Conservation (phyloP, 345 rosid species). For the Litchi chinensis region DNA sequence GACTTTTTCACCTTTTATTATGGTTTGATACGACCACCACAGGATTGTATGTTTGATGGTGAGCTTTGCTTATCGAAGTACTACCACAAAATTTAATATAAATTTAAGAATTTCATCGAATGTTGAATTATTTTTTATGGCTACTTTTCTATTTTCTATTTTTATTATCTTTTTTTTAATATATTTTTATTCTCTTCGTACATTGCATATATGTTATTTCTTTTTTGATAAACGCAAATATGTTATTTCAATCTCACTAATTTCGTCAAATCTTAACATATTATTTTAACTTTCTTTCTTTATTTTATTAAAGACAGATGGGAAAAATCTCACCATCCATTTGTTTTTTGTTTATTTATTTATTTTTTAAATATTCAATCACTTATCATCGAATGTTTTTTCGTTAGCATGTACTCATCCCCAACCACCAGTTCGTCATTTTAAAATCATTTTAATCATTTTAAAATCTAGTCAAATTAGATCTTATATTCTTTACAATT, state of each 20-base stretch:
- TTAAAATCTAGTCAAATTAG: too few species aligned
- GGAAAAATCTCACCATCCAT: neutral
- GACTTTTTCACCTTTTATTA: too few species aligned
- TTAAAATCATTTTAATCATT: too few species aligned
- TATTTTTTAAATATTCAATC: too few species aligned
- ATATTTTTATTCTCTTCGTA: too few species aligned
- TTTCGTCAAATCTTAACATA: neutral
- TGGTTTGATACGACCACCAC: too few species aligned
- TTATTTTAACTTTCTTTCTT: neutral
- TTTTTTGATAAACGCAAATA: neutral
- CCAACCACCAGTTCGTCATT: neutral
- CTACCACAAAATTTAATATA: neutral
- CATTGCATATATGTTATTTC: too few species aligned
- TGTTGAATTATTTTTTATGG: too few species aligned
- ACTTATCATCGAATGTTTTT: neutral
- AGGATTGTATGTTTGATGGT: neutral
- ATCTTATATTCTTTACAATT: too few species aligned
- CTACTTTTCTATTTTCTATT: too few species aligned
- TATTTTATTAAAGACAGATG: too few species aligned
- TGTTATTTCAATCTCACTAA: neutral
- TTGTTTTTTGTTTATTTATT: neutral
- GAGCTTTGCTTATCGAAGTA: neutral
- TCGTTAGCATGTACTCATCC: neutral
- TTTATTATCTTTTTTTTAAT: too few species aligned
- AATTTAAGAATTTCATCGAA: neutral